These are phyloP conservation scores for Huntiella abstrusa DNA, from an alignment of 2,329 filamentous ascomycete species.

Conservation along the genomic window DNA sequence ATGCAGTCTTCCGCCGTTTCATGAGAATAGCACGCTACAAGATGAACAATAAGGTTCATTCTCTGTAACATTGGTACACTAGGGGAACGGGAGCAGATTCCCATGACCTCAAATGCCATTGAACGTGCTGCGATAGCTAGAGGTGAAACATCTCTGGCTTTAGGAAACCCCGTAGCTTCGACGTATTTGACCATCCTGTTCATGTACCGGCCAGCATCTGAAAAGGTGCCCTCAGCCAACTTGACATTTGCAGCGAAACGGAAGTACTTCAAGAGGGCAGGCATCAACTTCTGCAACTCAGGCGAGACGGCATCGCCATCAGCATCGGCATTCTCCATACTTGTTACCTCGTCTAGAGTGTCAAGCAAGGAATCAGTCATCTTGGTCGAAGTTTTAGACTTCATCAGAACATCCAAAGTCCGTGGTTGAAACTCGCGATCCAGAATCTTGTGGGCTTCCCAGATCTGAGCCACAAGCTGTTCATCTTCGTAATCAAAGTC, in stretches of 20 bases:
- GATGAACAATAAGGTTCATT: too few species aligned
- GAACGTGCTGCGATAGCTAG: too few species aligned
- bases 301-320: neutral
- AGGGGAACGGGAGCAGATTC: too few species aligned
- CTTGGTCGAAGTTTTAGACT: slow-evolving; percentile 53
- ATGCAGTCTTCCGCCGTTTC: slow-evolving; percentile 60
- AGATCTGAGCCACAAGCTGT: slow-evolving; percentile 44
- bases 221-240: slow-evolving; percentile 35
- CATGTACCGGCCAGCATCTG: slow-evolving; percentile 23
- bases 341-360: slow-evolving; percentile 32
- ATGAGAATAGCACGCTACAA: slow-evolving; percentile 24
- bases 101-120: too few species aligned
- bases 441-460: slow-evolving; percentile 52
- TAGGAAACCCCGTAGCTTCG: too few species aligned
- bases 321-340: neutral
- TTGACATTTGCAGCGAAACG: slow-evolving; percentile 71
- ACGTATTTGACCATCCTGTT: too few species aligned
- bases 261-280: slow-evolving; percentile 68
- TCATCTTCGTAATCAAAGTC: slow-evolving; percentile 54
- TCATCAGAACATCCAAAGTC: slow-evolving; percentile 56
- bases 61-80: too few species aligned
- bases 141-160: too few species aligned
- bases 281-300: slow-evolving; percentile 57
- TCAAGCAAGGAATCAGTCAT: slow-evolving; percentile 29
- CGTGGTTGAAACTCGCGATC: slow-evolving; percentile 58